Conservation (phyloP, 805 yeast species). For the Barnettozyma vustinii region DNA sequence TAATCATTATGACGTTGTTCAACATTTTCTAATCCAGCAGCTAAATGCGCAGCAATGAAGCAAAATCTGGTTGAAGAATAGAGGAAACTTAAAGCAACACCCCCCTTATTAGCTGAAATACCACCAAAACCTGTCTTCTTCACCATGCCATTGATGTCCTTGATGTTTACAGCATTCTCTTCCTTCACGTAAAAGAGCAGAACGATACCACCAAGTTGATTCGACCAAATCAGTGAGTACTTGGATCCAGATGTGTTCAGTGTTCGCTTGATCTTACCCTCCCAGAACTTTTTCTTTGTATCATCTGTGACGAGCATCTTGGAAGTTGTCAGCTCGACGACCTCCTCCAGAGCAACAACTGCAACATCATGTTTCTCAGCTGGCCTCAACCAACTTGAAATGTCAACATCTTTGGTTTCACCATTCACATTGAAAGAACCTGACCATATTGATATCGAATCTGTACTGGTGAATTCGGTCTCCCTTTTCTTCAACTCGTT, state of each 20-base stretch:
- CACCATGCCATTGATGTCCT: slow-evolving; percentile 61
- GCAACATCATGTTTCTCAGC: slow-evolving; percentile 53
- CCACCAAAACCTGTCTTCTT: slow-evolving; percentile 96
- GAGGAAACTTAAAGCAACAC: slow-evolving; percentile 62
- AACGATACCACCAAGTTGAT: slow-evolving; percentile 83
- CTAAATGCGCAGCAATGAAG: slow-evolving; percentile 80
- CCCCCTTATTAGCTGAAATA: slow-evolving; percentile 78
- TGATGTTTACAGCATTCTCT: slow-evolving; percentile 44
- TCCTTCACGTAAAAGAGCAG: slow-evolving; percentile 62
- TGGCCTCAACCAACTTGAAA: slow-evolving; percentile 79
- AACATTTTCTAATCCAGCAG: slow-evolving; percentile 82
- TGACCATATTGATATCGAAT: slow-evolving; percentile 59
- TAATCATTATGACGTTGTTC: slow-evolving; percentile 86
- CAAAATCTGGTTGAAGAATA: slow-evolving; percentile 68
- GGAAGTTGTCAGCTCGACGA: slow-evolving; percentile 77
- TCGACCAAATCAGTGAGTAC: slow-evolving; percentile 61
- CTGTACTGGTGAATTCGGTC: slow-evolving; percentile 52
- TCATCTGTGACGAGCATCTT: slow-evolving; percentile 79
- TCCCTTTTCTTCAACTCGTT: slow-evolving; percentile 49
- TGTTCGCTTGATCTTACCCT: slow-evolving; percentile 46
- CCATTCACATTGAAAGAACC: slow-evolving; percentile 92
- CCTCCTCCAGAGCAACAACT: slow-evolving; percentile 84
- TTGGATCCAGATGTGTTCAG: slow-evolving; percentile 32
- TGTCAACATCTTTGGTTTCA: slow-evolving; percentile 47
- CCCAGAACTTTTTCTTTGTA: slow-evolving; percentile 57